Evolutionary conservation across 257 asterid genomes (phyloP).

Genomic region (Gentiana dahurica): DNA sequence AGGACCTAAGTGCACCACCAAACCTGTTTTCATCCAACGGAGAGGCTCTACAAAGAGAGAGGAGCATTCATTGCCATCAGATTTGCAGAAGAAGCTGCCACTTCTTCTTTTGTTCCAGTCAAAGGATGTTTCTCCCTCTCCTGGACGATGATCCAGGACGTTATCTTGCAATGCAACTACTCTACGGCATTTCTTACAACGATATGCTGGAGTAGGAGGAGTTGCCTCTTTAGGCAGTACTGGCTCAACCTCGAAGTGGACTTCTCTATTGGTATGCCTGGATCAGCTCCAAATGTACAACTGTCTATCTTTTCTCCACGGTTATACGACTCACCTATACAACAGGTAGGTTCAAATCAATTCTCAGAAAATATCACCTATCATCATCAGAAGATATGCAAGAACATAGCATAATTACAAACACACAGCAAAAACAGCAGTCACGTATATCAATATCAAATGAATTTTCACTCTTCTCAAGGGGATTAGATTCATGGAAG

Average conservation of each 20-base stretch:
- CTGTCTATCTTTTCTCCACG: constrained; percentile 83
- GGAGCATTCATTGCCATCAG: constrained; percentile 57
- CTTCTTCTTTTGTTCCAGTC: constrained; percentile 88
- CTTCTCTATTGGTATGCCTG: constrained; percentile 44
- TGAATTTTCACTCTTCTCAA: too few species aligned
- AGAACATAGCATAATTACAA: too few species aligned
- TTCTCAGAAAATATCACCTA: neutral
- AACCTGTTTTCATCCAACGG: constrained; percentile 92
- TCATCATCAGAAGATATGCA: too few species aligned
- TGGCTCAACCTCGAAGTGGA: constrained; percentile 30
- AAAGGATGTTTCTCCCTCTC: constrained; percentile 84
- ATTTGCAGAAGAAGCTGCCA: constrained; percentile 45
- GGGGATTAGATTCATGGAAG: too few species aligned
- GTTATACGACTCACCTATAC: constrained; percentile 72
- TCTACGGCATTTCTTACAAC: constrained; percentile 95
- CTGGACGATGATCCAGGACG: constrained; percentile 81
- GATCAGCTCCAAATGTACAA: constrained; percentile 78
- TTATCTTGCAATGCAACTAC: constrained; percentile 70
- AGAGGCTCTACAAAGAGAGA: constrained; percentile 95
- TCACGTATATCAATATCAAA: too few species aligned
- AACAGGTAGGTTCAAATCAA: neutral
- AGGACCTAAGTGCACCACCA: neutral
- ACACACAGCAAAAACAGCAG: neutral
- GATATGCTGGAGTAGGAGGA: constrained; percentile 39
- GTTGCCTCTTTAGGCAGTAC: constrained; percentile 21